These are phyloP conservation scores for Punctularia strigosozonata DNA, from an alignment of 768 basidiomycete species.

Conservation along the genomic window DNA sequence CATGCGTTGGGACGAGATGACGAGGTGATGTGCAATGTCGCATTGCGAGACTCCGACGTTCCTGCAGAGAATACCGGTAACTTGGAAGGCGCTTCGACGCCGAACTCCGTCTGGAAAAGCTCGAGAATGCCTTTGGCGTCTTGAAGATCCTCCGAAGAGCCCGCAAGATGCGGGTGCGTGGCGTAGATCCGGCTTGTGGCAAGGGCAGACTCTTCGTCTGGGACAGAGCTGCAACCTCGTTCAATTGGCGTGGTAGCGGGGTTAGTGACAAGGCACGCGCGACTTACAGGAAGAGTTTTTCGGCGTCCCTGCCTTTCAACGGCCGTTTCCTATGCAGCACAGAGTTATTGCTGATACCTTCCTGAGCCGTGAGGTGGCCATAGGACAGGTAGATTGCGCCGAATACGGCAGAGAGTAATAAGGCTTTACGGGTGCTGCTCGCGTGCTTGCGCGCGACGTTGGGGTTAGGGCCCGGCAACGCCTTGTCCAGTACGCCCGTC, in stretches of 20 bases:
- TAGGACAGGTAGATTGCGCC: no score
- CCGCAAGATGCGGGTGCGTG: conserved; percentile 63
- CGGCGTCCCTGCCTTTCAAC: conserved; percentile 9
- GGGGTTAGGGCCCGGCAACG: no score
- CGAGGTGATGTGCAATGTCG: conserved; percentile 41
- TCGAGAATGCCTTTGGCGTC: conserved; percentile 58
- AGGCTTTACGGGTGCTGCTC: no score
- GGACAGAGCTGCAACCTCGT: conserved; percentile 32
- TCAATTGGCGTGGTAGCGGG: not conserved
- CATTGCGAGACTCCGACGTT: conserved; percentile 47
- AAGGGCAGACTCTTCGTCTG: conserved; percentile 44
- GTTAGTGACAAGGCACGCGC: not conserved
- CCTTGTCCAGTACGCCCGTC: no score
- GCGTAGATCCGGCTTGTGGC: conserved; percentile 47
- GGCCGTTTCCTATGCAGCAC: no score
- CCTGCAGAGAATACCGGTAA: conserved; percentile 64
- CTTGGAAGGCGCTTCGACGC: conserved; percentile 27
- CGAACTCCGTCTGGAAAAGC: conserved; percentile 57
- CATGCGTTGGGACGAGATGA: conserved; percentile 50
- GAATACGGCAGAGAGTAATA: no score
- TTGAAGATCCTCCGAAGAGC: conserved; percentile 44
- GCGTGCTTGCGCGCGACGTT: no score
- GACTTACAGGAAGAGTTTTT: conserved; percentile 25
- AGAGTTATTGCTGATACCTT: no score
- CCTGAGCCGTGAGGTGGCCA: no score